phyloP scores from a whole-genome alignment of 1,284 basidiomycete species.

The Leccinum cinnamomeum region DNA sequence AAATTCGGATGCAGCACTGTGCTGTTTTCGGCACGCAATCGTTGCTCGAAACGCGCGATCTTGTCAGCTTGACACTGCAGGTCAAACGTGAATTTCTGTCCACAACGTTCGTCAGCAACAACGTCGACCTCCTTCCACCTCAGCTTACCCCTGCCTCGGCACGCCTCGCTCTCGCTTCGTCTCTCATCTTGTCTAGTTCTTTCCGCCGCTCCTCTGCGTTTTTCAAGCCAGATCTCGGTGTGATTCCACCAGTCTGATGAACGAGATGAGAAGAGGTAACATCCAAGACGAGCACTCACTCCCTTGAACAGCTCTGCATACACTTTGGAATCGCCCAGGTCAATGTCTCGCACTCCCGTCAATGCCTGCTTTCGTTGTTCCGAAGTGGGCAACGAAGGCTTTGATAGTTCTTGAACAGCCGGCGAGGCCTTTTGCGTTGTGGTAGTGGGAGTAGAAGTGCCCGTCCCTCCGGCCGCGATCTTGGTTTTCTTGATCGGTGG shows the following conservation, averaged over 20 bases:
- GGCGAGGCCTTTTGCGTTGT: conserved; percentile 33
- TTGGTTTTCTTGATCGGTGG: conserved; percentile 77
- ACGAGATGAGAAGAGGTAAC: conserved; percentile 4
- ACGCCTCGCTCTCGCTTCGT: conserved; percentile 64
- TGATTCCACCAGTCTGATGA: conserved; percentile 45
- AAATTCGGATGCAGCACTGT: conserved; percentile 65
- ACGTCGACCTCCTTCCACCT: not conserved
- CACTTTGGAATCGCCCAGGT: conserved; percentile 58
- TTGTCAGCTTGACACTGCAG: conserved; percentile 70
- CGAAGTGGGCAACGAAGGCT: conserved; percentile 23
- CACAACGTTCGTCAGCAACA: conserved; percentile 7
- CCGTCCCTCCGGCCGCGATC: conserved; percentile 20
- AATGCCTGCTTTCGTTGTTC: conserved; percentile 42
- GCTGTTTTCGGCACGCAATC: conserved; percentile 47
- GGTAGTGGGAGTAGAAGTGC: conserved; percentile 31
- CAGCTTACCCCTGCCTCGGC: conserved; percentile 52
- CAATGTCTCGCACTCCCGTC: conserved; percentile 54
- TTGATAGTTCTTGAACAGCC: conserved; percentile 23
- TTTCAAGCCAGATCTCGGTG: conserved; percentile 60
- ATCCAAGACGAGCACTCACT: conserved; percentile 40
- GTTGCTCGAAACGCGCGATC: conserved; percentile 64
- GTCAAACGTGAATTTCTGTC: conserved; percentile 63
- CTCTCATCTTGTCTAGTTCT: conserved; percentile 67
- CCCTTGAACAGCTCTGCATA: conserved; percentile 68
- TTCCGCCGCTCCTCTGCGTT: conserved; percentile 69